A percentile compares a stretch with the other conserved stretches of the same genome.
These are phyloP conservation scores for Jatropha multifida DNA, from an alignment of 441 rosid species.

Conservation along the genomic window DNA sequence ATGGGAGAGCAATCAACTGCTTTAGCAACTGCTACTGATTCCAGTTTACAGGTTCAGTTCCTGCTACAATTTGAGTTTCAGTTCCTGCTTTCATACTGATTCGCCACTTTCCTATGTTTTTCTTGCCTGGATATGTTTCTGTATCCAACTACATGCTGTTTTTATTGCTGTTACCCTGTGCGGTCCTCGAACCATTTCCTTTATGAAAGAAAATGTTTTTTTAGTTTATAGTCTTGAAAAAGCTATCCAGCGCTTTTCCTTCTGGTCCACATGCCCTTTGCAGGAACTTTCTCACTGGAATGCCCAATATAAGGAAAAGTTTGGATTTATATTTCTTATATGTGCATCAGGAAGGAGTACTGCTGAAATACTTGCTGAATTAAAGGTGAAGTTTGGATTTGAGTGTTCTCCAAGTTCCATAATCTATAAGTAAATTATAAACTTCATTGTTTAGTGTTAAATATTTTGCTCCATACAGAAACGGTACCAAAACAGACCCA, in stretches of 20 bases:
- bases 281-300: slow-evolving; percentile 82
- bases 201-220: not conserved
- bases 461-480: slow-evolving; percentile 40
- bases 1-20: slow-evolving; percentile 81
- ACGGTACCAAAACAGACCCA: slow-evolving; percentile 68
- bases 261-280: slow-evolving; percentile 1
- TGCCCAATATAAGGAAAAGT: slow-evolving; percentile 50
- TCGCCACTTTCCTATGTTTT: not conserved
- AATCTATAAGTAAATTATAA: not conserved
- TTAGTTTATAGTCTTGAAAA: not conserved
- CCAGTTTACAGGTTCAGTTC: slow-evolving; percentile 50
- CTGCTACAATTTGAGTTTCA: not conserved
- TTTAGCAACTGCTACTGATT: slow-evolving; percentile 62
- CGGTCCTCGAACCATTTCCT: not conserved
- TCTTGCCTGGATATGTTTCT: not conserved
- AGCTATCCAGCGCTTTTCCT: not conserved
- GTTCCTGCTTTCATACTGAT: no score
- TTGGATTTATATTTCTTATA: slow-evolving; percentile 73
- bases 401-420: not conserved
- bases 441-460: no score
- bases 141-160: not conserved
- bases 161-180: not conserved
- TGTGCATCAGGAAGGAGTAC: slow-evolving; percentile 78
- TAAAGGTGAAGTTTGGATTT: slow-evolving; percentile 51
- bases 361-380: slow-evolving; percentile 64